These are phyloP conservation scores for Apiospora koreana DNA, from an alignment of 2,329 filamentous ascomycete species.

Conservation along the genomic window DNA sequence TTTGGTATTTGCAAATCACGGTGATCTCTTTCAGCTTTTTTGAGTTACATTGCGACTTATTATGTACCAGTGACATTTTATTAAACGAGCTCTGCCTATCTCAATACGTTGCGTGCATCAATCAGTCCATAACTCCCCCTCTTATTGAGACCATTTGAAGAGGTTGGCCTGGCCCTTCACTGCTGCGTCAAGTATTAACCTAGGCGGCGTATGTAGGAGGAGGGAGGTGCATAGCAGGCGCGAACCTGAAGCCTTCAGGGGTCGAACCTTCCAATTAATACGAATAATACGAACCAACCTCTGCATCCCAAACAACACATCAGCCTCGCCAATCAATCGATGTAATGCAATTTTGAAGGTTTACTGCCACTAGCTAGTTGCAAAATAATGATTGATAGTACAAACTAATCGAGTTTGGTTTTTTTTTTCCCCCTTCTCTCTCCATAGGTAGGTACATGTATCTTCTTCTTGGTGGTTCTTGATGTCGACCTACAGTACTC, in stretches of 20 bases:
- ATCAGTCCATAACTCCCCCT: neutral
- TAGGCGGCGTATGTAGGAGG: too few relatives aligned
- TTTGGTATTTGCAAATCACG: slow-evolving; percentile 7
- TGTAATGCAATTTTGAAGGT: neutral
- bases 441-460: neutral
- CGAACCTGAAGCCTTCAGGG: neutral
- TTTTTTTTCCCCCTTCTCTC: neutral
- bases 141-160: neutral
- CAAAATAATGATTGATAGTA: neutral
- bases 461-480: too few relatives aligned
- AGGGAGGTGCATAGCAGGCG: neutral
- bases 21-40: neutral
- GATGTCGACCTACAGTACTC: too few relatives aligned
- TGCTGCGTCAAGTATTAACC: too few relatives aligned
- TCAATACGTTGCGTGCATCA: neutral
- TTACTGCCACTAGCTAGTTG: neutral
- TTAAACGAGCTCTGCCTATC: neutral
- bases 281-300: neutral
- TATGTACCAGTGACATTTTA: neutral
- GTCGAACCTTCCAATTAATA: neutral
- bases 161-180: neutral
- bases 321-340: neutral
- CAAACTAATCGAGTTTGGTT: neutral
- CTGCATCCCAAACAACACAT: neutral
- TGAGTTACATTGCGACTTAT: neutral